phyloP scores from a whole-genome alignment of 129 eudicot species.

The Pulicaria dysenterica region DNA sequence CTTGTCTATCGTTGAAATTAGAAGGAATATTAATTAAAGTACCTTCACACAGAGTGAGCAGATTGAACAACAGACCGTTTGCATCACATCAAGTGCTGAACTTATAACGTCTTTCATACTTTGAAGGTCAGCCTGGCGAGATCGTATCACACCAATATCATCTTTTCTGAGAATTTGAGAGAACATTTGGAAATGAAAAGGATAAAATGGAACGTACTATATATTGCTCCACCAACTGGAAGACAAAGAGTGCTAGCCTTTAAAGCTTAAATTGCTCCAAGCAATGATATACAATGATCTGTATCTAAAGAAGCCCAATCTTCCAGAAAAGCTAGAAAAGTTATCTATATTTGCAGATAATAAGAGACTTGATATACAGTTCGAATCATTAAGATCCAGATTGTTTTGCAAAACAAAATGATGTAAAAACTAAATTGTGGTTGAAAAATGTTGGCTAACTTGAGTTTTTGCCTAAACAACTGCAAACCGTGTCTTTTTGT shows the following conservation, averaged over 20 bases:
- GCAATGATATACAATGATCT: slow-evolving; percentile 74
- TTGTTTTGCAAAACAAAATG: not conserved
- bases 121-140: slow-evolving; percentile 68
- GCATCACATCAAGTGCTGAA: slow-evolving; percentile 90
- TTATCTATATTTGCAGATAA: slow-evolving; percentile 52
- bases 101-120: slow-evolving; percentile 80
- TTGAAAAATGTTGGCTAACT: slow-evolving; percentile 83
- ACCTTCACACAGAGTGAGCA: slow-evolving; percentile 71
- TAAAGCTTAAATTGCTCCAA: slow-evolving; percentile 92
- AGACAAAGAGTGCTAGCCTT: slow-evolving; percentile 99
- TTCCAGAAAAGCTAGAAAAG: slow-evolving; percentile 63
- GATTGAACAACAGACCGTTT: slow-evolving; percentile 68
- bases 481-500: slow-evolving; percentile 84
- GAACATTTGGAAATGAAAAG: not conserved
- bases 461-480: slow-evolving; percentile 80
- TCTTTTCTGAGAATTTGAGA: slow-evolving; percentile 24
- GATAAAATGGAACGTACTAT: slow-evolving; percentile 53
- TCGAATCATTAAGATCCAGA: not conserved
- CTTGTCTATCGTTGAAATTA: slow-evolving; percentile 68
- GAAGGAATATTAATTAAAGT: slow-evolving; percentile 2
- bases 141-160: slow-evolving; percentile 7
- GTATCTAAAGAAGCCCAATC: slow-evolving; percentile 85
- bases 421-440: slow-evolving; percentile 63
- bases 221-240: slow-evolving; percentile 84
- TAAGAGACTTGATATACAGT: slow-evolving; percentile 1